These are phyloP conservation scores for Starmera quercuum DNA, from an alignment of 805 yeast genomes.

Conservation along the genomic window DNA sequence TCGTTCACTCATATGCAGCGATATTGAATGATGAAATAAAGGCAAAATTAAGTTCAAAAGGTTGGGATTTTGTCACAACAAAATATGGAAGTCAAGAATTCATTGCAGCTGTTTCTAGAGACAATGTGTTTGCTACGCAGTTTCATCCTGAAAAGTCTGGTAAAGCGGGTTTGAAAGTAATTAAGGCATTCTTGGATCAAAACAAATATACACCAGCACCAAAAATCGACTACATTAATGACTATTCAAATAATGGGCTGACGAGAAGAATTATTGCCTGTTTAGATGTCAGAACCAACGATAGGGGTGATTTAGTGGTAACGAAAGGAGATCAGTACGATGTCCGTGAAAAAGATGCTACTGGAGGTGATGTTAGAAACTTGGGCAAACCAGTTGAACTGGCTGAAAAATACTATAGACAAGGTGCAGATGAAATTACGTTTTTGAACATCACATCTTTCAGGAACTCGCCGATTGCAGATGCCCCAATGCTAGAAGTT, in stretches of 20 bases:
- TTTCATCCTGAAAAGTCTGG: constrained; percentile 99
- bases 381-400: constrained; percentile 94
- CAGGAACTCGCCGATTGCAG: constrained; percentile 86
- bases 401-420: constrained; percentile 82
- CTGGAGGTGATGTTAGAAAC: constrained; percentile 67
- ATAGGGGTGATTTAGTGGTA: constrained; percentile 90
- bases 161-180: constrained; percentile 71
- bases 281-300: constrained; percentile 93
- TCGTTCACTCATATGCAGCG: constrained; percentile 92
- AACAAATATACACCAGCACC: constrained; percentile 12
- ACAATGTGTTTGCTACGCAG: constrained; percentile 88
- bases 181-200: constrained; percentile 59
- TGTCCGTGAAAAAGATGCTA: constrained; percentile 69
- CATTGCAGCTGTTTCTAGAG: constrained; percentile 72
- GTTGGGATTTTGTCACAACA: constrained; percentile 72
- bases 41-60: constrained; percentile 25
- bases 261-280: constrained; percentile 94
- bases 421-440: constrained; percentile 97
- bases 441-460: constrained; percentile 93
- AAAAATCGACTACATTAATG: constrained; percentile 18
- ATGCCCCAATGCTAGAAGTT: constrained; percentile 94
- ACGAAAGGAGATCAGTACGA: constrained; percentile 99
- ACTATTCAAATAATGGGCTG: constrained; percentile 50
- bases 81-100: constrained; percentile 73
- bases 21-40: constrained; percentile 36